phyloP scores from a whole-genome alignment of 768 basidiomycete species.

The Sarcodon aspratus region DNA sequence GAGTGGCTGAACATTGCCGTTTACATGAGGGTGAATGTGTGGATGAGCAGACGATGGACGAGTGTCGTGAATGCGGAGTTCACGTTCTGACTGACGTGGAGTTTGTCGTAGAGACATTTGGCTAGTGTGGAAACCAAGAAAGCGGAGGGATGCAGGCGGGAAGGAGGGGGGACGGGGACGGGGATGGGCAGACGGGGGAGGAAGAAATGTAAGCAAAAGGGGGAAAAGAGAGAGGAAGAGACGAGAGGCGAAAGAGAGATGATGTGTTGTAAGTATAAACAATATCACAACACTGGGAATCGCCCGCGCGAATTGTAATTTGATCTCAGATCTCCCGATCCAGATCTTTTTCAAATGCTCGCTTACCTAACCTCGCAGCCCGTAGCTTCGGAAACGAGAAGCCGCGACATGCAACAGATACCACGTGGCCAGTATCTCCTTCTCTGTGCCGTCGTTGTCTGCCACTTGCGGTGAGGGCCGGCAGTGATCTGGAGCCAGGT shows the following conservation, averaged over 20 bases:
- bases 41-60: slow-evolving; percentile 28
- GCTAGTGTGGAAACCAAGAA: slow-evolving; percentile 5
- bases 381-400: no score
- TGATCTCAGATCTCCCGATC: no score
- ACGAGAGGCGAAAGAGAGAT: slow-evolving; percentile 39
- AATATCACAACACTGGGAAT: background rate
- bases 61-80: slow-evolving; percentile 53
- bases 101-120: slow-evolving; percentile 51
- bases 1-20: slow-evolving; percentile 33
- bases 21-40: slow-evolving; percentile 33
- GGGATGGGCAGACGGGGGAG: slow-evolving; percentile 17
- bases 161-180: slow-evolving; percentile 13
- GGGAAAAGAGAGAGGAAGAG: slow-evolving; percentile 15
- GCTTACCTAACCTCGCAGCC: no score
- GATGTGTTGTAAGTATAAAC: slow-evolving; percentile 20
- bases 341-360: no score
- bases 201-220: slow-evolving; percentile 11
- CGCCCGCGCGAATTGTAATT: background rate
- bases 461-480: no score
- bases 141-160: slow-evolving; percentile 13
- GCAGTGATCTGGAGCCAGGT: no score
- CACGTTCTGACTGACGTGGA: slow-evolving; percentile 47
- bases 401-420: no score
- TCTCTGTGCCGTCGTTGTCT: no score
- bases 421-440: no score